Conservation (phyloP, 306 rosid species). For the Lotus japonicus region DNA sequence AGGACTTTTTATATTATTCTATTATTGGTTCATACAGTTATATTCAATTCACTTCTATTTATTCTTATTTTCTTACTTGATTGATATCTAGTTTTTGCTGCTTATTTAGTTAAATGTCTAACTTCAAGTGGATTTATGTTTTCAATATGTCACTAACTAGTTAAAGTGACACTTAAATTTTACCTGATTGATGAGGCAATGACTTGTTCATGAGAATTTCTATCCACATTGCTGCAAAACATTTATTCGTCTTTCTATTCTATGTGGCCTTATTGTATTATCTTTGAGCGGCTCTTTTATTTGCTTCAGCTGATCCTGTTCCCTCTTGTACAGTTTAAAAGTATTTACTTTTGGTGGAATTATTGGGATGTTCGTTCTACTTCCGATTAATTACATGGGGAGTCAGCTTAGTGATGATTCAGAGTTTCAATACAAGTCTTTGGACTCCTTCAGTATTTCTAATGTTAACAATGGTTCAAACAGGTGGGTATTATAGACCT, state of each 20-base stretch:
- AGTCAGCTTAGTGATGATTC: conserved; percentile 53
- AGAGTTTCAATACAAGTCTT: conserved; percentile 52
- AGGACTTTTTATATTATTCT: neutral
- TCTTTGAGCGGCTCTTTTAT: conserved; percentile 7
- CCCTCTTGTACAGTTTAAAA: conserved; percentile 43
- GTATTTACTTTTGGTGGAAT: conserved; percentile 57
- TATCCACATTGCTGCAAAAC: neutral
- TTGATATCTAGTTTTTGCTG: neutral
- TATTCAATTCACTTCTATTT: neutral
- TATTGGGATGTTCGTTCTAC: conserved; percentile 55
- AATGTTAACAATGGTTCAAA: conserved; percentile 73
- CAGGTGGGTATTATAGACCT: conserved; percentile 42
- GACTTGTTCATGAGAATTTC: conserved; percentile 9
- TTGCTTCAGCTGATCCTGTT: conserved; percentile 16
- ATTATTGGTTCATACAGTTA: neutral
- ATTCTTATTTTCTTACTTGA: neutral
- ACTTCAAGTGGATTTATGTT: neutral
- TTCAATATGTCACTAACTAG: neutral
- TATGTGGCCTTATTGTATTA: neutral
- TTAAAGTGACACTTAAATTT: neutral
- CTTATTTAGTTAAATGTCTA: neutral
- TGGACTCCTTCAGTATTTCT: conserved; percentile 80
- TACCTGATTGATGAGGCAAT: conserved; percentile 7
- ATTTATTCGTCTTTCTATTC: conserved; percentile 1
- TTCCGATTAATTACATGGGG: conserved; percentile 72